A percentile compares a stretch with the other conserved stretches of the same genome.
phyloP scores from a whole-genome alignment of 805 yeast species.

The Grigorovia humatica region DNA sequence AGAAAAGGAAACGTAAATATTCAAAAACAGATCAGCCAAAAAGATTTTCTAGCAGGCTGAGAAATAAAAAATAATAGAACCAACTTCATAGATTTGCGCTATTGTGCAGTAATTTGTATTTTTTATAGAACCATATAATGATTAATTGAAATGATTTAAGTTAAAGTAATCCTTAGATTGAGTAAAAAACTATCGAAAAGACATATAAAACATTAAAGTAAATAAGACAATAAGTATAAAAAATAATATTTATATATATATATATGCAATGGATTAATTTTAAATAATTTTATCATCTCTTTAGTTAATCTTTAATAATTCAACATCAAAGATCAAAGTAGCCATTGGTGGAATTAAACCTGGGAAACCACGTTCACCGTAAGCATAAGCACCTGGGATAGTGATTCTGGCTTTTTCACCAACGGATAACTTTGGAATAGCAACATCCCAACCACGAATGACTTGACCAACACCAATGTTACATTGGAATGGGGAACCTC shows the following conservation, averaged over 20 bases:
- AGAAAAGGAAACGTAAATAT: constrained; percentile 1
- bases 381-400: constrained; percentile 88
- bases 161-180: too few species aligned
- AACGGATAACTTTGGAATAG: constrained; percentile 81
- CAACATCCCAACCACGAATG: constrained; percentile 94
- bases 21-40: constrained; percentile 3
- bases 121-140: not conserved
- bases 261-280: not conserved
- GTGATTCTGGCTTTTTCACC: constrained; percentile 91
- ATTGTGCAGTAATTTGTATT: not conserved
- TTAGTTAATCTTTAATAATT: constrained; percentile 42
- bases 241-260: not conserved
- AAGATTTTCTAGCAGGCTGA: constrained; percentile 24
- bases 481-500: constrained; percentile 93
- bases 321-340: constrained; percentile 79
- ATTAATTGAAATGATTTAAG: not conserved
- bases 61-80: constrained; percentile 7
- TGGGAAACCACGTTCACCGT: constrained; percentile 92
- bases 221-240: not conserved
- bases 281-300: not conserved
- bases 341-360: constrained; percentile 96
- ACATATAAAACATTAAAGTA: not conserved
- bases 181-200: not conserved
- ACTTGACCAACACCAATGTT: constrained; percentile 93
- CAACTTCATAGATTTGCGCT: too few species aligned